Evolutionary conservation across 352 stramenopile species (phyloP).

Genomic region (Peronospora belbahrii): DNA sequence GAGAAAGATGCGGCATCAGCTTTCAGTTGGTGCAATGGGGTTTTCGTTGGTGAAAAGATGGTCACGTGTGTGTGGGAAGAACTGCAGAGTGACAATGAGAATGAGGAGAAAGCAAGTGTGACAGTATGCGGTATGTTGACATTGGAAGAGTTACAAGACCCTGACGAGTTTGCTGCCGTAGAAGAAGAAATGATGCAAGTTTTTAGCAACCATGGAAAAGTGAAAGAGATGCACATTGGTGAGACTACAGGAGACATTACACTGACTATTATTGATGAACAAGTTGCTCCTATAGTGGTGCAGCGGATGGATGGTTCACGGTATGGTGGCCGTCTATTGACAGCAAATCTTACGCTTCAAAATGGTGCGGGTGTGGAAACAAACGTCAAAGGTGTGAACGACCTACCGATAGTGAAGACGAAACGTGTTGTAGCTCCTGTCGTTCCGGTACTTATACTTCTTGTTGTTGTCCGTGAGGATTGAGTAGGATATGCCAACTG

Average conservation of each 20-base stretch:
- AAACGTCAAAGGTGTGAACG: background rate
- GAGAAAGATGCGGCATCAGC: slow-evolving; percentile 3
- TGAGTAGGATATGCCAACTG: background rate
- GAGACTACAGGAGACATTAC: slow-evolving; percentile 9
- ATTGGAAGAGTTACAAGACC: slow-evolving; percentile 39
- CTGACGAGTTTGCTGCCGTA: slow-evolving; percentile 35
- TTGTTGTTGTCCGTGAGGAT: no score
- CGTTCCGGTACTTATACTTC: slow-evolving; percentile 7
- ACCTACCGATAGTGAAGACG: background rate
- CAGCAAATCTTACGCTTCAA: background rate
- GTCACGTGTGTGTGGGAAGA: slow-evolving; percentile 17
- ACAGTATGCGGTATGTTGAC: slow-evolving; percentile 17
- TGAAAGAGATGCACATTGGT: slow-evolving; percentile 9
- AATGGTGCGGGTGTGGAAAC: background rate
- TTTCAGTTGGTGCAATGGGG: slow-evolving; percentile 20
- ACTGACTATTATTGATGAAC: slow-evolving; percentile 12
- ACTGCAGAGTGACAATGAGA: background rate
- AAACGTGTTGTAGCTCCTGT: background rate
- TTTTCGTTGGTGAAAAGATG: slow-evolving; percentile 27
- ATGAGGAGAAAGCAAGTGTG: background rate
- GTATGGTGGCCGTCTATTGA: slow-evolving; percentile 32
- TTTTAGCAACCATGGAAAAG: slow-evolving; percentile 16
- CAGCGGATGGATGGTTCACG: slow-evolving; percentile 15
- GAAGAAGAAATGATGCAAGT: slow-evolving; percentile 22
- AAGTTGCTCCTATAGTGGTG: slow-evolving; percentile 11